Evolutionary conservation across 495 filamentous ascomycete species (phyloP).

Genomic region (Neurospora sp.): DNA sequence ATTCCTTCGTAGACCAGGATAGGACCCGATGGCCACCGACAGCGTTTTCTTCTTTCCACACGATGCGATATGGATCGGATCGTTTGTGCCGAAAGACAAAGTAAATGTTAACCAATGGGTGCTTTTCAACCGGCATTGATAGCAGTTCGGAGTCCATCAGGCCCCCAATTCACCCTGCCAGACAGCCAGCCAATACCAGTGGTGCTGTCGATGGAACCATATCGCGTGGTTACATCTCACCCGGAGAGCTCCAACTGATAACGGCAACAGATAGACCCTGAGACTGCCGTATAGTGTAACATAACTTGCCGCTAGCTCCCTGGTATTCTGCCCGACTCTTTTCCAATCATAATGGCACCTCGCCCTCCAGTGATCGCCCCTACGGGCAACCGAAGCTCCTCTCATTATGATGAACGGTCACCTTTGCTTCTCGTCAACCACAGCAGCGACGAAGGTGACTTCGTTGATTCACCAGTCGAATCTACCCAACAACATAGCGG

Average conservation of each 20-base stretch:
- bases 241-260: not conserved
- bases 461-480: not conserved
- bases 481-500: no score
- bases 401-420: not conserved
- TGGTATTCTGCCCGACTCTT: not conserved
- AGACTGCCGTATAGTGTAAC: not conserved
- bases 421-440: not conserved
- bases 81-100: not conserved
- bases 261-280: not conserved
- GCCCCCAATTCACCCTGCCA: not conserved
- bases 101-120: not conserved
- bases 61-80: not conserved
- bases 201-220: not conserved
- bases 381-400: not conserved
- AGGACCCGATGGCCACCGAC: not conserved
- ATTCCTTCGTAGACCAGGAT: not conserved
- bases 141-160: not conserved
- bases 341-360: not conserved
- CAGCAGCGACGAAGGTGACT: not conserved
- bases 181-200: not conserved
- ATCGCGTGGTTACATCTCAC: not conserved
- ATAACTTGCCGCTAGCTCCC: not conserved
- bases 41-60: not conserved
- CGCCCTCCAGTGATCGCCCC: fast-evolving
- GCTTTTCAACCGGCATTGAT: not conserved